Conservation (phyloP, 257 asterid species). For the Rubia yunnanensis region DNA sequence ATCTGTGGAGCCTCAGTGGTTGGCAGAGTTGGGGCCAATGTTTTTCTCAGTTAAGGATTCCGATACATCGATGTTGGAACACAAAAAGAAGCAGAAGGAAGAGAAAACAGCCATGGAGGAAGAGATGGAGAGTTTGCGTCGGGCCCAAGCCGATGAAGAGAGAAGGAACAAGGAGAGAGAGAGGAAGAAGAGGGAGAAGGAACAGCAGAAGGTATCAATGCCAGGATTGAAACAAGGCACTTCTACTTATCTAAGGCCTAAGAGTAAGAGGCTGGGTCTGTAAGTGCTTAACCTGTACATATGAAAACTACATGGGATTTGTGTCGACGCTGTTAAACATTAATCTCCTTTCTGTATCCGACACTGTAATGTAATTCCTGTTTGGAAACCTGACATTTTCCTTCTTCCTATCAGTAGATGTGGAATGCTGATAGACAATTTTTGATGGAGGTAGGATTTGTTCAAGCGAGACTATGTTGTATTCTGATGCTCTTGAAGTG, state of each 20-base stretch:
- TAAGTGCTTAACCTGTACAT: conserved; percentile 20
- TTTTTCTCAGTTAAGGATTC: conserved; percentile 91
- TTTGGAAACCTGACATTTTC: no score
- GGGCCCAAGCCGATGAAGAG: conserved; percentile 42
- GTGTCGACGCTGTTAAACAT: no score
- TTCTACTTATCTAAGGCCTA: conserved; percentile 70
- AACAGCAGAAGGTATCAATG: conserved; percentile 58
- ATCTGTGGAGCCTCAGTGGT: conserved; percentile 89
- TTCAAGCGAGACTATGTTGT: no score
- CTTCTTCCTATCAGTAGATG: no score
- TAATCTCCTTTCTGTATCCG: no score
- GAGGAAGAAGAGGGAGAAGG: conserved; percentile 52
- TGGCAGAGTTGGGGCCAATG: conserved; percentile 97
- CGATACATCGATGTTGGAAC: conserved; percentile 75
- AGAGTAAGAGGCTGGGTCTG: conserved; percentile 48
- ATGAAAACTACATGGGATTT: not conserved
- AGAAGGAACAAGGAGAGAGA: conserved; percentile 45
- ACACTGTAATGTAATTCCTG: no score
- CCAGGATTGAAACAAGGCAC: conserved; percentile 74
- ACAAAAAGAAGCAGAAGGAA: conserved; percentile 77
- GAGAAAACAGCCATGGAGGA: conserved; percentile 95
- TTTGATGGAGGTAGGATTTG: no score
- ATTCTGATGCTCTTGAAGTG: not conserved
- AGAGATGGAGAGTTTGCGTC: conserved; percentile 86
- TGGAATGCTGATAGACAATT: no score